Percentiles rank a stretch among this genome's conserved stretches.
These are phyloP conservation scores for Hansenula sp. DNA, from an alignment of 1,139 yeast genomes.

Conservation along the genomic window DNA sequence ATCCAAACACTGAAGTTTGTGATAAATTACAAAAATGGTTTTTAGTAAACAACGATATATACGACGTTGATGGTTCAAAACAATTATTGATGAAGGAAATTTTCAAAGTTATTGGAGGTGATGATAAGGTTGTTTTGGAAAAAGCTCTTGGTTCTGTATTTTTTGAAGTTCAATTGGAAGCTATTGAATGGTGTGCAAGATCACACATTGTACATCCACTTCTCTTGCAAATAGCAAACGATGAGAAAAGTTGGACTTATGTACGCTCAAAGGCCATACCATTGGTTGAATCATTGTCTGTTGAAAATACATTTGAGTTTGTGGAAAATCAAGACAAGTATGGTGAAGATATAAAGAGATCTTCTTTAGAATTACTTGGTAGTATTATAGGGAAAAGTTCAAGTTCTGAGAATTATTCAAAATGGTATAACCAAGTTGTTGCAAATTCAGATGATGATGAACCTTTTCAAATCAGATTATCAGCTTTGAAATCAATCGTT, in stretches of 20 bases:
- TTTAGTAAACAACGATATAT: constrained; percentile 16
- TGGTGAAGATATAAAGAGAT: constrained; percentile 43
- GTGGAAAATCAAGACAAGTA: constrained; percentile 20
- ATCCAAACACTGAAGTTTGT: constrained; percentile 4
- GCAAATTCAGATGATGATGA: constrained; percentile 36
- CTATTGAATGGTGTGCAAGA: constrained; percentile 30
- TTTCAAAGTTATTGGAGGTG: constrained; percentile 24
- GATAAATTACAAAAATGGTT: constrained; percentile 27
- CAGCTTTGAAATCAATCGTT: constrained; percentile 43
- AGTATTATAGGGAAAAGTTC: constrained; percentile 28
- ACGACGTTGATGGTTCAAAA: constrained; percentile 39
- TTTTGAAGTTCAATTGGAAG: constrained; percentile 46
- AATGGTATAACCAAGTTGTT: constrained; percentile 31
- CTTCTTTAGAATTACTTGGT: constrained; percentile 49
- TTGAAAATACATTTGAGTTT: constrained; percentile 15
- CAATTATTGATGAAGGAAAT: constrained; percentile 37
- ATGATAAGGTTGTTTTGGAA: constrained; percentile 22
- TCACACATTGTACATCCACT: constrained; percentile 5
- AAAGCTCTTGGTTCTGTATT: constrained; percentile 33
- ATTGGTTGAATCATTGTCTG: constrained; percentile 14
- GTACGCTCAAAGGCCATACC: constrained; percentile 13
- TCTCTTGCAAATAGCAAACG: constrained; percentile 15
- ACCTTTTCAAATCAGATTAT: constrained; percentile 41
- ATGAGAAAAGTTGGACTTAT: constrained; percentile 15
- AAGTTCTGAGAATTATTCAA: constrained; percentile 12